Evolutionary conservation across 2,329 filamentous ascomycete genomes (phyloP).

Genomic region (Zymoseptoria pseudotritici): DNA sequence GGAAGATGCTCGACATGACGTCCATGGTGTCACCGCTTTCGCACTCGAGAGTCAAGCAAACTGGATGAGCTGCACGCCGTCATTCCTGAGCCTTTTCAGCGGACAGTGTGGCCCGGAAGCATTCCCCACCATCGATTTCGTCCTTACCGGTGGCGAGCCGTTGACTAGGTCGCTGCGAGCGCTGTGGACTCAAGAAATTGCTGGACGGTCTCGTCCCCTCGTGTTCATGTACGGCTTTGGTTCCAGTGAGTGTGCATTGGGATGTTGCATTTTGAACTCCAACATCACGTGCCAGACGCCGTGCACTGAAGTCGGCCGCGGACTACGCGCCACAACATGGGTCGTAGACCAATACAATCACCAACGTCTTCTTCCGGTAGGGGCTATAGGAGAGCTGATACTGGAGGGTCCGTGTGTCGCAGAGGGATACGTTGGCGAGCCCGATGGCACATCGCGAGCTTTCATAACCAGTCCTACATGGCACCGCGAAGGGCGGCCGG

Average conservation of each 20-base stretch:
- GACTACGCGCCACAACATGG: not conserved
- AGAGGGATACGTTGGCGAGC: constrained; percentile 7
- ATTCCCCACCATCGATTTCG: too few relatives aligned
- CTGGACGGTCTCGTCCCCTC: not conserved
- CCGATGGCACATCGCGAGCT: constrained; percentile 19
- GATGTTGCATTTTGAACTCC: not conserved
- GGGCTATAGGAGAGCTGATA: constrained; percentile 7
- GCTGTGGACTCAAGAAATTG: not conserved
- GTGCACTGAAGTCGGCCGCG: not conserved
- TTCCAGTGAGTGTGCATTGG: not conserved
- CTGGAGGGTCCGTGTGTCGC: constrained; percentile 4
- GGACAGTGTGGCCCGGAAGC: too few relatives aligned
- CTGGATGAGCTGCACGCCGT: too few relatives aligned
- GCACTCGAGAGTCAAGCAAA: too few relatives aligned
- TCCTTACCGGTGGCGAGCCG: not conserved
- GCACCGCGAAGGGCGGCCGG: not conserved
- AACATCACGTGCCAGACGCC: not conserved
- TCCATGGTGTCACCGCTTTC: too few relatives aligned
- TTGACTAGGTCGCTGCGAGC: not conserved
- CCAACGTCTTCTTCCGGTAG: constrained; percentile 8
- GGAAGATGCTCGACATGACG: not conserved
- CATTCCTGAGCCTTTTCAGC: too few relatives aligned
- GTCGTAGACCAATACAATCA: constrained; percentile 9
- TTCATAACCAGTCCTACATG: constrained; percentile 22
- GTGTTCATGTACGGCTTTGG: not conserved